Conservation (phyloP, 73 alveolate species). For the Durusdinium trenchii region DNA sequence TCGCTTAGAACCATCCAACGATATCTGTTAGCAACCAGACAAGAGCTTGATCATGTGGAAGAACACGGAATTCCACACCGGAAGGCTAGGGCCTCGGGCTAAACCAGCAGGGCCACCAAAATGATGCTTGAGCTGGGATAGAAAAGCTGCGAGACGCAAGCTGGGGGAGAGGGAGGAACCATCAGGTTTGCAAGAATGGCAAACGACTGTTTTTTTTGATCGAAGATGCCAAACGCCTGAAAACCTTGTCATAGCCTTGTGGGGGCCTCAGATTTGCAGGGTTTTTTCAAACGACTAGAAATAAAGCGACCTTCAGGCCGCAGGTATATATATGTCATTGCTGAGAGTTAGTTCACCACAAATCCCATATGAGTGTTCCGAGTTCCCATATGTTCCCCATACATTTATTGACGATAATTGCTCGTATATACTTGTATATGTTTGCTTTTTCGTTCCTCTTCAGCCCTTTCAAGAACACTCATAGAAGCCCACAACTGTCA, state of each 20-base stretch:
- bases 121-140: not conserved
- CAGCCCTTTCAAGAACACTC: no score
- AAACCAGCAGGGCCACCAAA: not conserved
- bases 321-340: not conserved
- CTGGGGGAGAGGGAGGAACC: not conserved
- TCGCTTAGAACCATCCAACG: not conserved
- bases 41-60: not conserved
- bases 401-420: no score
- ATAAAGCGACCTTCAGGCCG: not conserved
- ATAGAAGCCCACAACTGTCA: no score
- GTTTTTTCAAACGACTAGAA: not conserved
- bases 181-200: not conserved
- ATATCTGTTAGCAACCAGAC: not conserved
- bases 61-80: not conserved
- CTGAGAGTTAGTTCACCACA: no score
- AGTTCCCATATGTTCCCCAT: no score
- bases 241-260: not conserved
- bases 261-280: not conserved
- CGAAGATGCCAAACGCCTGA: not conserved
- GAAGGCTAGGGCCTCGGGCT: not conserved
- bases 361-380: no score
- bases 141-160: not conserved
- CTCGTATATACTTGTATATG: no score
- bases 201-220: not conserved
- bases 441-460: no score